These are phyloP conservation scores for Penicillium paradoxum DNA, from an alignment of 495 filamentous ascomycete species.

Conservation along the genomic window DNA sequence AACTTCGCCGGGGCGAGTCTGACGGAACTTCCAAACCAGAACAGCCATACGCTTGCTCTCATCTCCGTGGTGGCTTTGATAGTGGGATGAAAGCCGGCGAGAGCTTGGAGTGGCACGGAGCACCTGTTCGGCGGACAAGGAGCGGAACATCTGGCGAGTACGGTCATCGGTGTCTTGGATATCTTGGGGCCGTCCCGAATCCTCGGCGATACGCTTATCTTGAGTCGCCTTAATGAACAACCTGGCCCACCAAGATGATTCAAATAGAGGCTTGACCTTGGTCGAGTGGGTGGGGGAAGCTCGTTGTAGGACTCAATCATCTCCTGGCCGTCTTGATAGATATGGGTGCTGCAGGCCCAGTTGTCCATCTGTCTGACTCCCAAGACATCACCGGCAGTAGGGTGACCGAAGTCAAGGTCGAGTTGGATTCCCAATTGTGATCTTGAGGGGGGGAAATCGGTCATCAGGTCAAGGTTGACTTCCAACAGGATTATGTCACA, in stretches of 20 bases:
- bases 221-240: slow-evolving; percentile 42
- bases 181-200: slow-evolving; percentile 30
- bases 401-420: slow-evolving; percentile 39
- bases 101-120: slow-evolving; percentile 35
- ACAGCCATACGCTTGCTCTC: slow-evolving; percentile 46
- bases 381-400: slow-evolving; percentile 31
- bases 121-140: slow-evolving; percentile 48
- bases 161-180: slow-evolving; percentile 35
- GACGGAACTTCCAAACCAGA: slow-evolving; percentile 51
- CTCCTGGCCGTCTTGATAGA: slow-evolving; percentile 41
- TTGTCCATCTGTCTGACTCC: slow-evolving; percentile 41
- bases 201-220: slow-evolving; percentile 35
- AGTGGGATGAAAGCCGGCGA: slow-evolving; percentile 29
- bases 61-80: slow-evolving; percentile 23
- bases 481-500: slow-evolving; percentile 49
- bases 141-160: slow-evolving; percentile 36
- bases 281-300: slow-evolving; percentile 33
- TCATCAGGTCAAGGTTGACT: slow-evolving; percentile 43
- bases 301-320: slow-evolving; percentile 32
- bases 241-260: slow-evolving; percentile 47
- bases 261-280: slow-evolving; percentile 44
- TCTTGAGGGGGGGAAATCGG: slow-evolving; percentile 37
- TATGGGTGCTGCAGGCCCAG: slow-evolving; percentile 44
- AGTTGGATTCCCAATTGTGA: slow-evolving; percentile 43
- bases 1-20: slow-evolving; percentile 38